A percentile compares a stretch with the other conserved stretches of the same genome.
Conservation (phyloP, 129 eudicot species). For the Flaveria trinervia region DNA sequence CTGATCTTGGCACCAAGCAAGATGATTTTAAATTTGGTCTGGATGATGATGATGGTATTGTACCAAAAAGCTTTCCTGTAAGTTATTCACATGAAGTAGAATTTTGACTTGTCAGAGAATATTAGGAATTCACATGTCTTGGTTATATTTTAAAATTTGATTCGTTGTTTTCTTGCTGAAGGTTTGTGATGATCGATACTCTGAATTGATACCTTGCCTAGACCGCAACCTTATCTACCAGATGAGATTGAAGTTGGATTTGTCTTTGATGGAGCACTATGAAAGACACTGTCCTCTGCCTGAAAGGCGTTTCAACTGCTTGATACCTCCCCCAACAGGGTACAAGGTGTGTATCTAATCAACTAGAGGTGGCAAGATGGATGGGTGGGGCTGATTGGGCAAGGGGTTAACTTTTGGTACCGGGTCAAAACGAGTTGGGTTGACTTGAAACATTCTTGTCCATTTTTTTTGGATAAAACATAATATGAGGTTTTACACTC, state of each 20-base stretch:
- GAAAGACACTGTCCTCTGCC: conserved; percentile 97
- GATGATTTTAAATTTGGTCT: conserved; percentile 67
- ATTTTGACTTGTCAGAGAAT: not conserved
- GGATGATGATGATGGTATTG: conserved; percentile 74
- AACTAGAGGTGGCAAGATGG: not conserved
- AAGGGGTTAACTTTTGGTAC: not conserved
- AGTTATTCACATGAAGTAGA: conserved; percentile 30
- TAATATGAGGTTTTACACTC: not conserved
- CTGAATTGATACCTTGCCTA: conserved; percentile 93
- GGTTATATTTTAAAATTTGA: not conserved
- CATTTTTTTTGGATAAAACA: not conserved
- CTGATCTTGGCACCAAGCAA: conserved; percentile 67
- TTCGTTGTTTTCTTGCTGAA: conserved; percentile 33
- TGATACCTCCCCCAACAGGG: conserved; percentile 97
- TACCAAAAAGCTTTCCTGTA: conserved; percentile 84
- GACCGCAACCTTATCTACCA: conserved; percentile 97
- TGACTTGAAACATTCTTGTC: not conserved
- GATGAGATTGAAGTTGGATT: conserved; percentile 89
- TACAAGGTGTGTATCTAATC: conserved; percentile 63
- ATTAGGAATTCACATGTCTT: not conserved
- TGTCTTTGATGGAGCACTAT: conserved; percentile 98
- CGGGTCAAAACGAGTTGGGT: not conserved
- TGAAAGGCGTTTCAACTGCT: conserved; percentile 95
- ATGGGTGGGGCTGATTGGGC: not conserved
- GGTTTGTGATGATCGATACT: conserved; percentile 98